Evolutionary conservation across 1,284 basidiomycete species (phyloP).

Genomic region (Malassezia arunalokei): DNA sequence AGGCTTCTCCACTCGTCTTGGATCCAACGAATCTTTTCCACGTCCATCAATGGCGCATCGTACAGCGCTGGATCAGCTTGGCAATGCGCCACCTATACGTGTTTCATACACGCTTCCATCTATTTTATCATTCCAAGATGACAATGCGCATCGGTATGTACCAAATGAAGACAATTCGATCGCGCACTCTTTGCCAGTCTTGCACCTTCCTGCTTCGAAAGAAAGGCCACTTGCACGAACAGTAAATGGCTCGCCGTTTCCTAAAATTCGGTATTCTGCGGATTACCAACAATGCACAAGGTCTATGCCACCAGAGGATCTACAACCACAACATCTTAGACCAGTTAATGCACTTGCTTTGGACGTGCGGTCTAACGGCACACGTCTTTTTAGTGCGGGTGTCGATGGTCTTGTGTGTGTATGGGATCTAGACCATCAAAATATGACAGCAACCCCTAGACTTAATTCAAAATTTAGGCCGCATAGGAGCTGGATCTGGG

Average conservation of each 20-base stretch:
- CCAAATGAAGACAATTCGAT: neutral
- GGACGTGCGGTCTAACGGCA: neutral
- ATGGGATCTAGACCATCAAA: slow-evolving; percentile 67
- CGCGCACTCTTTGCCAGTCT: slow-evolving; percentile 19
- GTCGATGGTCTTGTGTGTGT: slow-evolving; percentile 79
- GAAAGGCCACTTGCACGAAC: neutral
- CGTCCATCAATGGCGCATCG: neutral
- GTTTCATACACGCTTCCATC: slow-evolving; percentile 30
- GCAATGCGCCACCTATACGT: slow-evolving; percentile 1
- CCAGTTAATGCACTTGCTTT: slow-evolving; percentile 21
- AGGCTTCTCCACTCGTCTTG: too few species aligned
- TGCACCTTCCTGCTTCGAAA: slow-evolving; percentile 18
- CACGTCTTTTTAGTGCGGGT: slow-evolving; percentile 68
- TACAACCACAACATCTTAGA: slow-evolving; percentile 28
- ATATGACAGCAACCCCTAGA: neutral
- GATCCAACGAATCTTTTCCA: too few species aligned
- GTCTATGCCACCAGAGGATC: slow-evolving; percentile 8
- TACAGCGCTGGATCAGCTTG: neutral
- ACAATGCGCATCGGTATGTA: slow-evolving; percentile 5
- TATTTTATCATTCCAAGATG: slow-evolving; percentile 2
- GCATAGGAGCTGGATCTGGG: slow-evolving; percentile 84
- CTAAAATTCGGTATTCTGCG: neutral
- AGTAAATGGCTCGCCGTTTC: neutral
- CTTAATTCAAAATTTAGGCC: slow-evolving; percentile 37
- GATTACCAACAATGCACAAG: neutral